These are phyloP conservation scores for Knoxdaviesia proteae DNA, from an alignment of 2,329 filamentous ascomycete genomes.

Conservation along the genomic window DNA sequence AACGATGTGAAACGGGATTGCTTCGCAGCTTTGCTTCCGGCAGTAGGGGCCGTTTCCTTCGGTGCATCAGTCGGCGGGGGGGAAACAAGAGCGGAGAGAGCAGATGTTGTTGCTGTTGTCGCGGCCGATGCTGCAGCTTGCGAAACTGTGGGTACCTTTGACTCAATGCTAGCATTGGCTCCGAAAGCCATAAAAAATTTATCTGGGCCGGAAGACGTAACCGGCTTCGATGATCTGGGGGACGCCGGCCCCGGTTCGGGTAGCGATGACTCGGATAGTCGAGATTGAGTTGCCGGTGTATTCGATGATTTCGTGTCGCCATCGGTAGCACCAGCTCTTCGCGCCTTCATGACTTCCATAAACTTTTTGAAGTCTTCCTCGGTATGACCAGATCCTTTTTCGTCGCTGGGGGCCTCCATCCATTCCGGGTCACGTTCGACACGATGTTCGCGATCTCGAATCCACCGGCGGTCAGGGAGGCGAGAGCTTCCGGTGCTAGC, in stretches of 20 bases:
- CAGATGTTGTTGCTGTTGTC: constrained; percentile 17
- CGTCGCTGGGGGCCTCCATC: constrained; percentile 57
- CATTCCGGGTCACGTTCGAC: constrained; percentile 75
- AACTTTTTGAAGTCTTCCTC: constrained; percentile 86
- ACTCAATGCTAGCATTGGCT: constrained; percentile 18
- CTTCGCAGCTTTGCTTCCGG: too few relatives aligned
- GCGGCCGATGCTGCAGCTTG: background rate
- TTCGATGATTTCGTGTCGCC: too few relatives aligned
- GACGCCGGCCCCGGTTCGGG: too few relatives aligned
- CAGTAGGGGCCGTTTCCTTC: too few relatives aligned
- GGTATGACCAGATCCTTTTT: constrained; percentile 51
- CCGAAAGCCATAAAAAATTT: constrained; percentile 51
- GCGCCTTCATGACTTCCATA: constrained; percentile 66
- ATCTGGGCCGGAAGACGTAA: constrained; percentile 47
- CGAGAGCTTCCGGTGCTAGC: constrained; percentile 18
- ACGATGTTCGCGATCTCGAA: constrained; percentile 32
- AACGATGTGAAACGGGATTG: constrained; percentile 68
- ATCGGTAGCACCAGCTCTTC: too few relatives aligned
- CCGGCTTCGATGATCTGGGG: constrained; percentile 25
- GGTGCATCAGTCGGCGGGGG: constrained; percentile 40
- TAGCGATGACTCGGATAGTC: too few relatives aligned
- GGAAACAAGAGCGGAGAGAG: constrained; percentile 15
- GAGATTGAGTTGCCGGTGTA: too few relatives aligned
- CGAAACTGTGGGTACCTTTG: constrained; percentile 28
- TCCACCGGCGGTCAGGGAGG: constrained; percentile 28